phyloP scores from a whole-genome alignment of 805 yeast genomes.

The Isabelozyma pseudorhagii region DNA sequence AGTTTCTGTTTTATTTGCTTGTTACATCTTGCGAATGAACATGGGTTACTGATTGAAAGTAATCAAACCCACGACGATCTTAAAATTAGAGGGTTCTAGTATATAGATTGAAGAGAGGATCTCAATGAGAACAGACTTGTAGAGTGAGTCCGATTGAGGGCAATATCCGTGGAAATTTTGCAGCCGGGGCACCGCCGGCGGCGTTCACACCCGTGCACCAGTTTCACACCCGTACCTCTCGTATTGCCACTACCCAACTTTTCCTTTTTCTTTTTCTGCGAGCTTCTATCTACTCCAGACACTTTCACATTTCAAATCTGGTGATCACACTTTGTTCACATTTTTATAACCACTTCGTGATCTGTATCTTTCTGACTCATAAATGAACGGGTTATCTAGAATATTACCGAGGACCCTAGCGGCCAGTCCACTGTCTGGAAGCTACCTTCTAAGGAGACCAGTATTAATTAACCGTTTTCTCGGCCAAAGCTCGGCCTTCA shows the following conservation, averaged over 20 bases:
- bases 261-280: background rate
- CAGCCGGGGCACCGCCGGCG: no score
- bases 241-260: background rate
- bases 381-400: slow-evolving; percentile 4
- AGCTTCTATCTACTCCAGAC: background rate
- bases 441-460: background rate
- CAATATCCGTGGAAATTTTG: no score
- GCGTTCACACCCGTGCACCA: no score
- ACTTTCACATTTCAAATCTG: background rate
- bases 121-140: no score
- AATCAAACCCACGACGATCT: slow-evolving; percentile 35
- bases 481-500: background rate
- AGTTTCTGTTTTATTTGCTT: slow-evolving; percentile 46
- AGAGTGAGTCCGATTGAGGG: no score
- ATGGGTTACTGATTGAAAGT: slow-evolving; percentile 30
- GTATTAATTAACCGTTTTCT: background rate
- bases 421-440: background rate
- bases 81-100: slow-evolving; percentile 22
- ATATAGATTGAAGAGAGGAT: no score
- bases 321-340: background rate
- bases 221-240: background rate
- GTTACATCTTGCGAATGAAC: slow-evolving; percentile 44
- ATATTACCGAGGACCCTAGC: slow-evolving; percentile 2
- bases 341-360: background rate
- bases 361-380: background rate